Conservation (phyloP, 306 rosid genomes). For the Vigna angularis region DNA sequence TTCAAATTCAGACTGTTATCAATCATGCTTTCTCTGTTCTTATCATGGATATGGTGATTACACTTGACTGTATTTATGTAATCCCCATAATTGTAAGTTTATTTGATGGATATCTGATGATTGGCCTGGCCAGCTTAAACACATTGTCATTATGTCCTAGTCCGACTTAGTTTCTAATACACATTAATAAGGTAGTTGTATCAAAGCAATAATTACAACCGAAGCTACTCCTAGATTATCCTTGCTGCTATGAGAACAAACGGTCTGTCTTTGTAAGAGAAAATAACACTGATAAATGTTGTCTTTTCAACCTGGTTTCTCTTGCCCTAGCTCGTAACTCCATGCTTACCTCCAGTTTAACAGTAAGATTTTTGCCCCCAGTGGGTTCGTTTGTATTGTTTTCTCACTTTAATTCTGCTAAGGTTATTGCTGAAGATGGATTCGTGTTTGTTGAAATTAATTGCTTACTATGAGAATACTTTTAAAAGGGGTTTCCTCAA, state of each 20-base stretch:
- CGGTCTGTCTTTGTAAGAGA: background rate
- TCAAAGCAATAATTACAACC: background rate
- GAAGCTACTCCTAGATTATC: background rate
- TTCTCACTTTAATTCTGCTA: slow-evolving; percentile 8
- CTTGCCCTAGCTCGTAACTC: slow-evolving; percentile 11
- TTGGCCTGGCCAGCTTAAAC: background rate
- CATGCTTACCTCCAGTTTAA: background rate
- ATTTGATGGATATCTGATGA: background rate
- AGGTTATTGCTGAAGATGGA: slow-evolving; percentile 2
- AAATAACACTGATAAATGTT: slow-evolving; percentile 22
- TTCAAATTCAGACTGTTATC: slow-evolving; percentile 19
- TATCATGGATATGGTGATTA: background rate
- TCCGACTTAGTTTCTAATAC: background rate
- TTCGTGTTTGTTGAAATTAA: slow-evolving; percentile 9
- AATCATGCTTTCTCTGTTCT: background rate
- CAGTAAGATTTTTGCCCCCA: background rate
- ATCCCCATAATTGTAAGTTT: background rate
- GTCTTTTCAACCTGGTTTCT: slow-evolving; percentile 15
- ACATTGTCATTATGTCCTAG: background rate
- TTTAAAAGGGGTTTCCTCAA: slow-evolving; percentile 13
- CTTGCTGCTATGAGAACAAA: slow-evolving; percentile 18
- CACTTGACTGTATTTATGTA: slow-evolving; percentile 7
- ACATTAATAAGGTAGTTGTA: background rate
- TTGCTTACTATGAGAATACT: slow-evolving; percentile 18
- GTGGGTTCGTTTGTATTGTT: background rate